Percentiles rank a stretch among this genome's conserved stretches.
phyloP scores from a whole-genome alignment of 176 grass and related monocot species.

The Carex kokanica region DNA sequence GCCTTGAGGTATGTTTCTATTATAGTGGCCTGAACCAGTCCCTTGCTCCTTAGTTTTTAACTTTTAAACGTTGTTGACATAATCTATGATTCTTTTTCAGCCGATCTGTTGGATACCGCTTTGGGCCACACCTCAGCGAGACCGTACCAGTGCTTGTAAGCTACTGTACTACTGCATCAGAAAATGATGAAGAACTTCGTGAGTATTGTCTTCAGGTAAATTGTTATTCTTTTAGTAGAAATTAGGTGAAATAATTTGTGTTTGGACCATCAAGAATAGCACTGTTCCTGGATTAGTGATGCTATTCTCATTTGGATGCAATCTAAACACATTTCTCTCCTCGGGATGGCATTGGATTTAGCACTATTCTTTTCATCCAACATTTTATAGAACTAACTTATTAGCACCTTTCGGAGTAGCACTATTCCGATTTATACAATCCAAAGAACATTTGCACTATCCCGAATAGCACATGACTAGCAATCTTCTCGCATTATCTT shows the following conservation, averaged over 20 bases:
- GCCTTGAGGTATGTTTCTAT: slow-evolving; percentile 70
- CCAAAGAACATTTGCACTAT: background rate
- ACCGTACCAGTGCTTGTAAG: slow-evolving; percentile 87
- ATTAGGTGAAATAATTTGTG: background rate
- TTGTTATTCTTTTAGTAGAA: background rate
- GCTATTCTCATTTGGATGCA: background rate
- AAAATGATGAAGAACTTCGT: slow-evolving; percentile 94
- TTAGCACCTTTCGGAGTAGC: background rate
- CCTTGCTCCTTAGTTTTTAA: background rate
- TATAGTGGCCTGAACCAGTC: slow-evolving; percentile 8
- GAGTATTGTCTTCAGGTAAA: slow-evolving; percentile 96
- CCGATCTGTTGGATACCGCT: slow-evolving; percentile 95
- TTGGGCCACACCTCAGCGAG: slow-evolving; percentile 88
- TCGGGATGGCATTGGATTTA: background rate
- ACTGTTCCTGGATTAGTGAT: background rate
- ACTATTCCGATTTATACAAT: background rate
- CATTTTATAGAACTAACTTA: background rate
- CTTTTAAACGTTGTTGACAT: background rate
- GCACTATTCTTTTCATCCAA: background rate
- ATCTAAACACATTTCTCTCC: background rate
- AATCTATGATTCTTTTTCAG: slow-evolving; percentile 39
- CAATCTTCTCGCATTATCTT: background rate
- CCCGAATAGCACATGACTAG: background rate
- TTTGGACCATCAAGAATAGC: background rate
- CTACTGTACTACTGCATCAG: slow-evolving; percentile 87